Conservation (phyloP, 257 asterid species). For the Nicotiana knightiana region DNA sequence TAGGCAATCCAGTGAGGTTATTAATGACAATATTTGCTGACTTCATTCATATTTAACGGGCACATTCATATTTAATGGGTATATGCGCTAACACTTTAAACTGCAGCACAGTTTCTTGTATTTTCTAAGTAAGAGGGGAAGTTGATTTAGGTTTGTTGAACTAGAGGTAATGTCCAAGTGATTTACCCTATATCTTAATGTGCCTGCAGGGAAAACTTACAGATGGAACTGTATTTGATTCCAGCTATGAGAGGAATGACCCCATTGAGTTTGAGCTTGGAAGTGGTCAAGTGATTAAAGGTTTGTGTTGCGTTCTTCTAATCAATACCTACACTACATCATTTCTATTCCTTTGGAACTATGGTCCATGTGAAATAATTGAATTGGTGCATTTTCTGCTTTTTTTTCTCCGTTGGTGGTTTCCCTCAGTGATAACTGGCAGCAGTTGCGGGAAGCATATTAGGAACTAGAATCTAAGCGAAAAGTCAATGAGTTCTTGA, state of each 20-base stretch:
- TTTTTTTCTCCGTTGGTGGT: not conserved
- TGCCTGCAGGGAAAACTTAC: constrained; percentile 84
- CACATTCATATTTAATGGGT: not conserved
- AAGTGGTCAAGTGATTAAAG: constrained; percentile 91
- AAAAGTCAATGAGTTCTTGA: not conserved
- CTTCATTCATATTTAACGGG: not conserved
- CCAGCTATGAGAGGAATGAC: constrained; percentile 93
- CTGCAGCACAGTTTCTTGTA: not conserved
- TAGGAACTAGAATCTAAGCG: not conserved
- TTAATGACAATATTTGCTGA: not conserved
- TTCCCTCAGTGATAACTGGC: not conserved
- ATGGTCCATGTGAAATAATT: not conserved
- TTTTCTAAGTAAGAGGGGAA: not conserved
- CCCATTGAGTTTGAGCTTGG: constrained; percentile 95
- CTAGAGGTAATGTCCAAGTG: not conserved
- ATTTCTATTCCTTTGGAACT: constrained; percentile 2
- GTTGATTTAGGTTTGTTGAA: not conserved
- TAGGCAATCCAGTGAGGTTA: not conserved
- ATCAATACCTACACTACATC: not conserved
- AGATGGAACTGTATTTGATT: constrained; percentile 95
- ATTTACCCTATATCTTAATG: not conserved
- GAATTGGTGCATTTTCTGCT: not conserved
- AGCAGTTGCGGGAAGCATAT: not conserved
- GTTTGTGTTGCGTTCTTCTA: constrained; percentile 21
- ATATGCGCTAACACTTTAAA: not conserved